Conservation (phyloP, 2,329 filamentous ascomycete genomes). For the Chrysoporthe austroafricana region DNA sequence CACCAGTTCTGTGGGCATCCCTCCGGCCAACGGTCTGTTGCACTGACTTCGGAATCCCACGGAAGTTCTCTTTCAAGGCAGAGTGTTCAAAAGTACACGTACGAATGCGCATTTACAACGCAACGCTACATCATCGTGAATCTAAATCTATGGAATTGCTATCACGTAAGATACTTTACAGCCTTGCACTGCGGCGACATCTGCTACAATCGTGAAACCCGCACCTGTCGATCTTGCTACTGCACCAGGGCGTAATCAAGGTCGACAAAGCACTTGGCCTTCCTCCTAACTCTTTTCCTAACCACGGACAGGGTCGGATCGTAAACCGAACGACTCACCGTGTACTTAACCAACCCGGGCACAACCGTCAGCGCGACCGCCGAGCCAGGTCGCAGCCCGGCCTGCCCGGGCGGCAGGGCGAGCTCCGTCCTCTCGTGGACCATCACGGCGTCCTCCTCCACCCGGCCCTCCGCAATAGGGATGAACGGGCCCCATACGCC, state of each 20-base stretch:
- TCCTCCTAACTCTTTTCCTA: not conserved
- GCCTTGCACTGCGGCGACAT: not conserved
- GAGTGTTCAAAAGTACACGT: no score
- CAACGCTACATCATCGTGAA: no score
- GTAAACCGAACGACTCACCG: not conserved
- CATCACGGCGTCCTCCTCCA: not conserved
- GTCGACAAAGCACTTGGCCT: conserved; percentile 16
- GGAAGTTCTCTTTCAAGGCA: no score
- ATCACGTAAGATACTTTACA: not conserved
- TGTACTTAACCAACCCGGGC: conserved; percentile 14
- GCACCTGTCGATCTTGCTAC: not conserved
- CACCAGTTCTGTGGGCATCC: no score
- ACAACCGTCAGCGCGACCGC: conserved; percentile 3
- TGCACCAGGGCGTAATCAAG: not conserved
- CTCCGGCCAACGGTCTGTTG: no score
- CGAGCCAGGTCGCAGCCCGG: not conserved
- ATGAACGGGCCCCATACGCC: conserved; percentile 18
- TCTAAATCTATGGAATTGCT: no score
- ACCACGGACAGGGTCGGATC: not conserved
- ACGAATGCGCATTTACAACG: no score
- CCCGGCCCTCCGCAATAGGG: not conserved
- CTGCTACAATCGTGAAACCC: not conserved
- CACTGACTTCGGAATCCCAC: no score
- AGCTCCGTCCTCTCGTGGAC: not conserved
- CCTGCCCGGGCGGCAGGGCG: conserved; percentile 3